These are phyloP conservation scores for Fusarium redolens DNA, from an alignment of 2,329 filamentous ascomycete genomes.

Conservation along the genomic window DNA sequence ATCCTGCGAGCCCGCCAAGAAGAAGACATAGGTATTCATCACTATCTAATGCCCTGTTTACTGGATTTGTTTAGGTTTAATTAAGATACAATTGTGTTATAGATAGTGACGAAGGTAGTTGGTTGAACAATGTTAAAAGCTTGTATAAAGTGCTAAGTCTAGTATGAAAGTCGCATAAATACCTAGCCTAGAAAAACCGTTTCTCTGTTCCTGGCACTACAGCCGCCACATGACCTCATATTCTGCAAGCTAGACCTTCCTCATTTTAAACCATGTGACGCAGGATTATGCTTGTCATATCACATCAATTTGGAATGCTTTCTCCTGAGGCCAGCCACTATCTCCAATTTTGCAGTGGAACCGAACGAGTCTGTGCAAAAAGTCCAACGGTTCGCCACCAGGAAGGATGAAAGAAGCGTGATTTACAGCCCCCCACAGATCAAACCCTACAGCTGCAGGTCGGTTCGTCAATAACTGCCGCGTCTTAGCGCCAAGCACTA, in stretches of 20 bases:
- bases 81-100: background rate
- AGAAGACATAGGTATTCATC: fast-evolving
- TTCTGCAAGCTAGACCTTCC: background rate
- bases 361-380: background rate
- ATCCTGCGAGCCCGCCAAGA: fast-evolving
- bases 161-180: background rate
- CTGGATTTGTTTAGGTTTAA: fast-evolving
- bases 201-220: too few species aligned
- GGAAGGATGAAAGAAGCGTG: background rate
- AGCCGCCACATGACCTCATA: background rate
- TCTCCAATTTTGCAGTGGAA: background rate
- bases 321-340: background rate
- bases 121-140: fast-evolving
- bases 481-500: background rate
- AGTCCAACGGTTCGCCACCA: background rate
- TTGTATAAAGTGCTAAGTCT: background rate
- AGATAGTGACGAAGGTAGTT: fast-evolving
- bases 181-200: background rate
- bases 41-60: fast-evolving
- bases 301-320: background rate
- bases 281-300: background rate
- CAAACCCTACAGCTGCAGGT: background rate
- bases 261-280: background rate
- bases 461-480: background rate
- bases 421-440: background rate